Evolutionary conservation across 2,329 filamentous ascomycete species (phyloP).

Genomic region (Ceratocystis destructans): DNA sequence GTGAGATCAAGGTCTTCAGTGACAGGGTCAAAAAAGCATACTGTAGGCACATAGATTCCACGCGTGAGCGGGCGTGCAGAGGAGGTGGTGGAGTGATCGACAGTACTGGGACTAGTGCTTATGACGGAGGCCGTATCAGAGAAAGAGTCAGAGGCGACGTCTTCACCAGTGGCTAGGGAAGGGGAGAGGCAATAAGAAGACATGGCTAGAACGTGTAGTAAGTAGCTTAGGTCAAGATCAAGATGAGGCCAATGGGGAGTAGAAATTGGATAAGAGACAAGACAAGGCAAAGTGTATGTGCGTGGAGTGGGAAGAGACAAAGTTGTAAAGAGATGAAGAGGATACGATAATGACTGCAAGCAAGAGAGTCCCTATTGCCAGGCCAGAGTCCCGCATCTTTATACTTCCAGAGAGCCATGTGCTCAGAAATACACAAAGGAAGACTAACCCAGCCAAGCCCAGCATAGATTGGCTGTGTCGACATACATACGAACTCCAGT

Average conservation of each 20-base stretch:
- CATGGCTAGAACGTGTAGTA: too few relatives aligned
- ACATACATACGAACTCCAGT: conserved; percentile 12
- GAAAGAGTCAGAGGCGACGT: conserved; percentile 28
- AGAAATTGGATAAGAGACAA: background rate
- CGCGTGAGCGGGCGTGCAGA: conserved; percentile 30
- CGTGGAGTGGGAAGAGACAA: background rate
- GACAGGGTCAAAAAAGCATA: conserved; percentile 55
- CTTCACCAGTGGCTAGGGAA: conserved; percentile 23
- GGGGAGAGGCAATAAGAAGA: background rate
- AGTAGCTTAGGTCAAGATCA: too few relatives aligned
- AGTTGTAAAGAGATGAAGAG: background rate
- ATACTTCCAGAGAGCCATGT: background rate
- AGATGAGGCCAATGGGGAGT: too few relatives aligned
- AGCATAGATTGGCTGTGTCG: background rate
- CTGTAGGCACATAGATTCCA: conserved; percentile 59
- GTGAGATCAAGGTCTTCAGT: conserved; percentile 39
- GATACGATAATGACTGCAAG: background rate
- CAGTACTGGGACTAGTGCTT: background rate
- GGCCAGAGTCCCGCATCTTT: background rate
- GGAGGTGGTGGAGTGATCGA: conserved; percentile 22
- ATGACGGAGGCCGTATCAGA: conserved; percentile 17
- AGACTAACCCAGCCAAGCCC: background rate
- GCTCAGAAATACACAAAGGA: background rate
- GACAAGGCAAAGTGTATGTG: background rate
- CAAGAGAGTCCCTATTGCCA: too few relatives aligned